A percentile compares a stretch with the other conserved stretches of the same genome.
Evolutionary conservation across 1,284 basidiomycete species (phyloP).

Genomic region (Ceratobasidium sp.): DNA sequence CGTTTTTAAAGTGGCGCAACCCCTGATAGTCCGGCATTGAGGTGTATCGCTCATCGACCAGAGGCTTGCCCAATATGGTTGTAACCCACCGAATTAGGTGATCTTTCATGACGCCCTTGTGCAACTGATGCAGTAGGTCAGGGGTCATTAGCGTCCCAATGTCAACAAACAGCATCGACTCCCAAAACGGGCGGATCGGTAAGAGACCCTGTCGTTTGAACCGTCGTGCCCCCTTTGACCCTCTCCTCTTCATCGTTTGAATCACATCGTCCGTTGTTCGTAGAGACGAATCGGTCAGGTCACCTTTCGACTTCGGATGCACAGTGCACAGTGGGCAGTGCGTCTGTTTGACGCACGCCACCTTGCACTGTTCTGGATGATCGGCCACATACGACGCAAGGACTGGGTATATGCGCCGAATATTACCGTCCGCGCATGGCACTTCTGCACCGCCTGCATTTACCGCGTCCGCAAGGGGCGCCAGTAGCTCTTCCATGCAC

Average conservation of each 20-base stretch:
- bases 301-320: not conserved
- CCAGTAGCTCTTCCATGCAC: conserved; percentile 20
- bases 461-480: conserved; percentile 17
- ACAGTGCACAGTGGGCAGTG: conserved; percentile 37
- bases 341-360: conserved; percentile 1
- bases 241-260: not conserved
- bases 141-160: conserved; percentile 46
- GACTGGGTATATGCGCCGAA: conserved; percentile 32
- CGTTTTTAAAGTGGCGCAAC: conserved; percentile 31
- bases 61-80: conserved; percentile 6
- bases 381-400: conserved; percentile 38
- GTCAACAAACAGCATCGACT: conserved; percentile 43
- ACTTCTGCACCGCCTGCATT: conserved; percentile 40
- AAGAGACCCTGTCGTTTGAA: conserved; percentile 7
- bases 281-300: not conserved
- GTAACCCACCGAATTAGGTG: conserved; percentile 44
- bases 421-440: conserved; percentile 29
- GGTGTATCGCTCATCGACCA: conserved; percentile 37
- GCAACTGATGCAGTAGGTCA: conserved; percentile 49
- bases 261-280: not conserved
- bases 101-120: conserved; percentile 49
- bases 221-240: not conserved
- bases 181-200: conserved; percentile 46
- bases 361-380: conserved; percentile 41
- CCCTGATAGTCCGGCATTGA: conserved; percentile 10